A percentile compares a stretch with the other conserved stretches of the same genome.
These are phyloP conservation scores for Alternaria arbusti DNA, from an alignment of 2,329 filamentous ascomycete species.

Conservation along the genomic window DNA sequence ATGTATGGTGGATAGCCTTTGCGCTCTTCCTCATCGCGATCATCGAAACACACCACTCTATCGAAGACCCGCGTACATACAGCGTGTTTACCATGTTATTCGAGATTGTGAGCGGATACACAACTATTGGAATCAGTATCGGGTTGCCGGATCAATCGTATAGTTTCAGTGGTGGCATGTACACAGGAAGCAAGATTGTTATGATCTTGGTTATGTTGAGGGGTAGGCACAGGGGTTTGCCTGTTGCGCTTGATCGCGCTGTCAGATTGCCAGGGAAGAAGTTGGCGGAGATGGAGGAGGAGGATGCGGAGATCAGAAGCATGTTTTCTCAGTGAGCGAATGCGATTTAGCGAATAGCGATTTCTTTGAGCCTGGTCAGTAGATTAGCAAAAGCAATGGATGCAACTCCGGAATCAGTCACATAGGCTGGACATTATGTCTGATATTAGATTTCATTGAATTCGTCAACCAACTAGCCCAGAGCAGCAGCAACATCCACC, in stretches of 20 bases:
- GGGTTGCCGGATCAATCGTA: conserved; percentile 28
- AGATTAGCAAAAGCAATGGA: background rate
- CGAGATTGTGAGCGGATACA: conserved; percentile 31
- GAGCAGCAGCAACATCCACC: background rate
- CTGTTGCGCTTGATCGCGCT: conserved; percentile 29
- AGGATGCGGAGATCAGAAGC: conserved; percentile 29
- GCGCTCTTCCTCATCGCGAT: conserved; percentile 31
- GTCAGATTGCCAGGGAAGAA: conserved; percentile 27
- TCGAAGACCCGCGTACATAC: conserved; percentile 24
- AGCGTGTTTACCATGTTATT: conserved; percentile 30
- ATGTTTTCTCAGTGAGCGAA: conserved; percentile 14
- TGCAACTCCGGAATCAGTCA: background rate
- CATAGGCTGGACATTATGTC: background rate
- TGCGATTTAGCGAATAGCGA: background rate
- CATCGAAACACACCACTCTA: conserved; percentile 32
- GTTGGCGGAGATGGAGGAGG: conserved; percentile 25
- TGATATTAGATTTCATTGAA: background rate
- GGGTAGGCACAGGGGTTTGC: conserved; percentile 27
- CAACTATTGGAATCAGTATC: conserved; percentile 29
- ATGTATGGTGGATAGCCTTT: conserved; percentile 32
- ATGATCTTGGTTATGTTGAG: conserved; percentile 28
- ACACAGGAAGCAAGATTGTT: conserved; percentile 27
- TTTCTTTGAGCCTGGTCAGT: background rate
- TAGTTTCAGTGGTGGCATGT: conserved; percentile 30
- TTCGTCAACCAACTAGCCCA: background rate